Percentiles rank a stretch among this genome's conserved stretches.
Evolutionary conservation across 2,329 filamentous ascomycete genomes (phyloP).

Genomic region (Simplicillium aogashimaense): DNA sequence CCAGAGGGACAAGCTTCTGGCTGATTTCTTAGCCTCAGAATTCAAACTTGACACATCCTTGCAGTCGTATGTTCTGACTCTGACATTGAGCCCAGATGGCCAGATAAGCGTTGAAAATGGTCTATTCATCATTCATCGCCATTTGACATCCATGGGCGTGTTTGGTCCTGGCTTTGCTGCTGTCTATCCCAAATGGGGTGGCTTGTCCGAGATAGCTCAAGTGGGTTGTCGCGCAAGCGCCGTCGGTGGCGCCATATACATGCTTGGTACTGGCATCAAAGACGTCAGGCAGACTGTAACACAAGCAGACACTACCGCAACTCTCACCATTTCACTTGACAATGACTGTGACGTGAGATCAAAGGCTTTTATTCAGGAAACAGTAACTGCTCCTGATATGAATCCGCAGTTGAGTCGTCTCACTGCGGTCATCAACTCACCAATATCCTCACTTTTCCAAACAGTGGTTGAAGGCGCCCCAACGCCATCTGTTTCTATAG

Average conservation of each 20-base stretch:
- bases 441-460: constrained; percentile 59
- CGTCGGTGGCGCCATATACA: constrained; percentile 85
- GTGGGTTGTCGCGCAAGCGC: constrained; percentile 84
- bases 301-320: constrained; percentile 8
- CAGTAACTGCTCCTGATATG: constrained; percentile 18
- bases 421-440: constrained; percentile 59
- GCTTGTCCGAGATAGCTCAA: constrained; percentile 79
- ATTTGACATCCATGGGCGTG: constrained; percentile 76
- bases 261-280: constrained; percentile 63
- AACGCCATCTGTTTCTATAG: constrained; percentile 61
- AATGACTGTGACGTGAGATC: constrained; percentile 49
- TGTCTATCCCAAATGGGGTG: constrained; percentile 88
- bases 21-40: constrained; percentile 46
- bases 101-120: constrained; percentile 56
- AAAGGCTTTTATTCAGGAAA: constrained; percentile 37
- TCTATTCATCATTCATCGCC: constrained; percentile 62
- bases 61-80: constrained; percentile 50
- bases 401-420: constrained; percentile 41
- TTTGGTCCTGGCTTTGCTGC: constrained; percentile 86
- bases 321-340: constrained; percentile 38
- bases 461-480: constrained; percentile 64
- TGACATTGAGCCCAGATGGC: constrained; percentile 64
- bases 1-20: constrained; percentile 43
- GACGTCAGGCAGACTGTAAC: constrained; percentile 12
- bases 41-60: constrained; percentile 62